Base-by-base conservation (phyloP, 2,329 filamentous ascomycete genomes). In the Cercospora sp. region DNA sequence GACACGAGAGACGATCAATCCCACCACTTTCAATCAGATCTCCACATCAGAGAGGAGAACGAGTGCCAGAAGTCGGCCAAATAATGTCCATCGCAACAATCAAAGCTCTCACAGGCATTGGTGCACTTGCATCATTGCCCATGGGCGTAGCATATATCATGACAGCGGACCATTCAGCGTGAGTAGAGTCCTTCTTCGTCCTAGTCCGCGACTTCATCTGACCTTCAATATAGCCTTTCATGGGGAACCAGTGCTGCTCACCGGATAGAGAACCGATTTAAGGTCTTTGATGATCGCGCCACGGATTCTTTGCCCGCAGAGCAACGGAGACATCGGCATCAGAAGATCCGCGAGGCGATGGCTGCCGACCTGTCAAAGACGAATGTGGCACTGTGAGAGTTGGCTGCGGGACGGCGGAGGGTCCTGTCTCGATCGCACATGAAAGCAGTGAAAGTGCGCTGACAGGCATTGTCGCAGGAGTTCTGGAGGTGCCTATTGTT, bases 211-310 rank as follows among this genome's bases (percentile, higher is more conserved):
- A 39, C 10, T 30, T 23, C n/a, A 55, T 26, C 42, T 63, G 7
- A 59, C 51, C 36, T 30, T 13, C 48, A 5, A 10, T n/a, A 16
- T 18, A 67, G 66, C 10, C 59, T 67, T 48, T 39, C 66, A 6
- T 60, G 59, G 55, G 51, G 57, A 1, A 68, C 66, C 16, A 31
- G 39, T 33, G 66, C 66, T 16, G 64, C 66, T 13, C 42, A 55
- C 26, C 33, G 26, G 1, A 23, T 68, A 60, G 66, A 68, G 42
- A 65, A 58, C 10, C 62, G 66, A 8, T 68, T 68, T 58, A 62
- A 65, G 61, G 51, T 63, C 62, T 68, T 68, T 16, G 63, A 68
- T 20, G 58, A 68, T 36, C 66, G 66, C 26, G 66, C 66, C 30
- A 51, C 59, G 51, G 66, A 68, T 16, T 68, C 66, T 6, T 59